Evolutionary conservation across 371 early-diverging fungal species (phyloP), one percentile per base, ranked within the genome.

Genomic region (Zychaea mexicana): DNA sequence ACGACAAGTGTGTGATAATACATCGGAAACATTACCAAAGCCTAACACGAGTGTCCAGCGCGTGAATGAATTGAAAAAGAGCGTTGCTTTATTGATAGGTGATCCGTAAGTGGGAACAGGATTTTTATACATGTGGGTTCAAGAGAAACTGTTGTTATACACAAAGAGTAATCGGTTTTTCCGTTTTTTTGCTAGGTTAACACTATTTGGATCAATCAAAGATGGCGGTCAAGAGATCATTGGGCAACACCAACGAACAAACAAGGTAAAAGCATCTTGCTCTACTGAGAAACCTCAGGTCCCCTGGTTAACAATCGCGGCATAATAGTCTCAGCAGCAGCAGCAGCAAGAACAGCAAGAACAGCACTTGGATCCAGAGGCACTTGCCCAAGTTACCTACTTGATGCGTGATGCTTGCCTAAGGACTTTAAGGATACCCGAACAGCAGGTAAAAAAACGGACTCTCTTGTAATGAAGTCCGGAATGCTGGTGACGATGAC

Each of bases 371-470:
- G 61, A 47, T 32, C 10, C 27, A 31, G 47, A 63, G 22, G 46
- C 26, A 19, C 19, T 63, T 22, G 27, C 28, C 13, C 12, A 47
- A 10, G 57, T 61, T 1, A 22, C 19, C 1, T 45, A 62, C 19
- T 32, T 78, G 27, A 39, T 75, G 21, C 46, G 52, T 2, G 61
- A 57, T 45, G 76, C 73, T 12, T 67, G 61, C 39, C 57, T 26
- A 12, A 62, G 79, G 9, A 70, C 68, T 31, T 46, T 82, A 33
- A 74, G 80, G 9, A 61, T 82, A 38, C 71, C 76, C 26, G 79
- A 82, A 32, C 70, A 71, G 19, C 73, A 82, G 69, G 78, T 73
- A 68, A 42, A 17, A 1, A 3, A n/a, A n/a, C n/a, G n/a, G n/a
- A n/a, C n/a, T n/a, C n/a, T n/a, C n/a, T n/a, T n/a, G 15, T 15